Conservation (phyloP, 306 rosid genomes). For the Lagenaria siceraria region DNA sequence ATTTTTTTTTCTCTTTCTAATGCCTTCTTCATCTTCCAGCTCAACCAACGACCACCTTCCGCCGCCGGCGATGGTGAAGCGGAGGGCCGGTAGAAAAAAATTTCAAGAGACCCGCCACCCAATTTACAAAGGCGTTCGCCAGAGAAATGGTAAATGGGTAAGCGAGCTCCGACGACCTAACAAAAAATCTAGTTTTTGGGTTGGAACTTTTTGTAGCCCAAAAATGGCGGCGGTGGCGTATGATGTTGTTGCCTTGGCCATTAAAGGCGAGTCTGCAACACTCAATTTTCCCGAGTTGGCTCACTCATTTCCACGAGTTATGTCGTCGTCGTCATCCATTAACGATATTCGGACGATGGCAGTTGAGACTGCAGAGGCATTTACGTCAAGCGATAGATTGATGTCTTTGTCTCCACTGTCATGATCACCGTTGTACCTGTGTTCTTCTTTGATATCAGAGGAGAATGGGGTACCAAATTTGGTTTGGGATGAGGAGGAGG, state of each 20-base stretch:
- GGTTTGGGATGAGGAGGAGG: constrained; percentile 23
- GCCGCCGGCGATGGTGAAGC: constrained; percentile 12
- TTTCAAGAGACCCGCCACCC: constrained; percentile 70
- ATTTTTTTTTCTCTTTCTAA: not conserved
- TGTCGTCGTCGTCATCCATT: not conserved
- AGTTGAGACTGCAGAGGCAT: constrained; percentile 9
- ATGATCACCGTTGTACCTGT: not conserved
- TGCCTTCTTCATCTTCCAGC: constrained; percentile 2
- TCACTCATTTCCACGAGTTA: constrained; percentile 5
- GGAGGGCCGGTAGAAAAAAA: constrained; percentile 54
- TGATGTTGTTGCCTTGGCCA: constrained; percentile 50
- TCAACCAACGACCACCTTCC: not conserved
- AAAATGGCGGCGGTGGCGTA: constrained; percentile 69
- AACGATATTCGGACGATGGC: constrained; percentile 26
- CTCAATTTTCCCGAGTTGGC: constrained; percentile 33
- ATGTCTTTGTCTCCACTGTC: not conserved
- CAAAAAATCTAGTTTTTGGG: constrained; percentile 48
- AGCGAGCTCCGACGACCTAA: constrained; percentile 50
- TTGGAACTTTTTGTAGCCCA: constrained; percentile 47
- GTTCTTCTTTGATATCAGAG: not conserved
- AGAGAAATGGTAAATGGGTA: constrained; percentile 69
- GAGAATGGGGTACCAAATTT: not conserved
- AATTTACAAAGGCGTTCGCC: constrained; percentile 47
- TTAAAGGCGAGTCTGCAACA: constrained; percentile 31
- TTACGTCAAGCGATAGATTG: not conserved